Percentiles rank a stretch among this genome's conserved stretches.
Conservation (phyloP, 345 rosid genomes). For the Eucalyptus virginea region DNA sequence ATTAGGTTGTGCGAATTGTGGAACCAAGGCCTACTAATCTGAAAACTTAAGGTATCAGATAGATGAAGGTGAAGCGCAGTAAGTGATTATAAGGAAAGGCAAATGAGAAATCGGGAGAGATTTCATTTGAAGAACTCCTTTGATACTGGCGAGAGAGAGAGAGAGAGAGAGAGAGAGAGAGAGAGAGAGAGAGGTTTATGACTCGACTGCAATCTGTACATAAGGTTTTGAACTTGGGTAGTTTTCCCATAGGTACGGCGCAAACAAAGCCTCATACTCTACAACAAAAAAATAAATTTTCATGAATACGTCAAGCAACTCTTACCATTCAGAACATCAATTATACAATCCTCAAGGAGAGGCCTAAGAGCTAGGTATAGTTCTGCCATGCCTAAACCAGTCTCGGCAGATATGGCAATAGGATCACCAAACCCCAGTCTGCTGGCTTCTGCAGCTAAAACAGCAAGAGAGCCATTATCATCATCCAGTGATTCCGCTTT, state of each 20-base stretch:
- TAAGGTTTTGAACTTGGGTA: neutral
- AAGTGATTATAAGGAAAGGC: neutral
- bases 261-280: neutral
- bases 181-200: neutral
- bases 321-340: slow-evolving; percentile 45
- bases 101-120: neutral
- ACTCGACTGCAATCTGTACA: neutral
- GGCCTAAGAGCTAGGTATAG: slow-evolving; percentile 73
- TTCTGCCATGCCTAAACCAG: slow-evolving; percentile 85
- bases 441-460: slow-evolving; percentile 53
- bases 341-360: slow-evolving; percentile 52
- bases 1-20: neutral
- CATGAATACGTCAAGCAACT: neutral
- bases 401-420: slow-evolving; percentile 89
- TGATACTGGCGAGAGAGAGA: neutral
- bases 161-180: neutral
- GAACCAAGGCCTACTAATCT: neutral
- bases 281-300: neutral
- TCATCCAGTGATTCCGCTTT: slow-evolving; percentile 73
- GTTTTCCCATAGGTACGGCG: neutral
- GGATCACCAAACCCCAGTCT: slow-evolving; percentile 84
- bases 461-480: slow-evolving; percentile 42
- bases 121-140: neutral
- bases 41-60: neutral
- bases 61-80: neutral